These are phyloP conservation scores for Aspergillus diversus DNA, from an alignment of 495 filamentous ascomycete species.

Conservation along the genomic window DNA sequence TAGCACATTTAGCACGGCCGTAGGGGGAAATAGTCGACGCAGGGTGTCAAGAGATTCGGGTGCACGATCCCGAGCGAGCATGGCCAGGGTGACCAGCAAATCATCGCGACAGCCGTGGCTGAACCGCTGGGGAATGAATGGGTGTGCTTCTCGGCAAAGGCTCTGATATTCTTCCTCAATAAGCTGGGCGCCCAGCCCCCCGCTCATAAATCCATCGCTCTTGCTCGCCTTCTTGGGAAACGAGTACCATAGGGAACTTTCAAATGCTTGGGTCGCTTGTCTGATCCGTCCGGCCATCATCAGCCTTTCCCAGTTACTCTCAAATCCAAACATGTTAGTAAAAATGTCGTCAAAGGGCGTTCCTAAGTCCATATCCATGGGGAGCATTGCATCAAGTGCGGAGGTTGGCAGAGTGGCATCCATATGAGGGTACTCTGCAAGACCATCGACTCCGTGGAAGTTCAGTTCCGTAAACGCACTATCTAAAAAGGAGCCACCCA, in stretches of 20 bases:
- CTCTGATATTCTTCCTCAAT: neutral
- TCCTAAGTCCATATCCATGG: neutral
- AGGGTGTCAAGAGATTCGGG: neutral
- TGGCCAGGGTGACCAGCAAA: neutral
- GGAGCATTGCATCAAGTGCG: neutral
- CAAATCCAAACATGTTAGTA: neutral
- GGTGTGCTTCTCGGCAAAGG: neutral
- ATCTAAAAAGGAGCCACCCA: no score
- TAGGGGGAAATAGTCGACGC: neutral
- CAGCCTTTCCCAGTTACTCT: neutral
- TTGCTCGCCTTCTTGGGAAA: neutral
- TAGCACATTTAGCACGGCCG: neutral
- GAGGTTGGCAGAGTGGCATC: neutral
- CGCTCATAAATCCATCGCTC: neutral
- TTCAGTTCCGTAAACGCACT: no score
- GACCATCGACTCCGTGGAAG: no score
- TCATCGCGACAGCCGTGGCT: neutral
- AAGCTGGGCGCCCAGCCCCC: neutral
- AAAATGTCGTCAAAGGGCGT: neutral
- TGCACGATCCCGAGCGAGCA: neutral
- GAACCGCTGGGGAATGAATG: neutral
- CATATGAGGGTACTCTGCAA: no score
- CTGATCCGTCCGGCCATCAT: neutral
- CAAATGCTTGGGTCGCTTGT: neutral
- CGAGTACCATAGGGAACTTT: neutral